Conservation (phyloP, 352 stramenopile species). For the Globisporangium nagaii region DNA sequence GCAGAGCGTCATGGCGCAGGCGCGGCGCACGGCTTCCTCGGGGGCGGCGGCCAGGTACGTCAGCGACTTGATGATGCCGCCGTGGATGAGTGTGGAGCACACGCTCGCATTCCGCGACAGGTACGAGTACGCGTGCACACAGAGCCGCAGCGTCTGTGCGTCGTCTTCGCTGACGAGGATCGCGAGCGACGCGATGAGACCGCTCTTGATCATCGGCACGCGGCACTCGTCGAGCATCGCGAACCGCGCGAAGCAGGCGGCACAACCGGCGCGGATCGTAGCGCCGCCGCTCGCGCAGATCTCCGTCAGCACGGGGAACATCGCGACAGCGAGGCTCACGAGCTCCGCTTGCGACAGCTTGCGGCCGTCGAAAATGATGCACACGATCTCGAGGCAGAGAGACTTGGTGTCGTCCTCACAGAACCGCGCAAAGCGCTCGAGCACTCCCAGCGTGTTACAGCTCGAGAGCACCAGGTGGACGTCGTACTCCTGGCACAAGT, state of each 20-base stretch:
- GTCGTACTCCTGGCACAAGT: conserved; percentile 56
- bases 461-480: conserved; percentile 39
- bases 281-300: conserved; percentile 26
- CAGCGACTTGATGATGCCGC: conserved; percentile 68
- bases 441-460: conserved; percentile 21
- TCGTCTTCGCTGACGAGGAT: conserved; percentile 48
- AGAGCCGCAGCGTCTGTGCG: conserved; percentile 47
- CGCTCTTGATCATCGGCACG: conserved; percentile 37
- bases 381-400: conserved; percentile 63
- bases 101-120: conserved; percentile 43
- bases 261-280: conserved; percentile 34
- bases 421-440: conserved; percentile 31
- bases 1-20: conserved; percentile 87
- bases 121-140: conserved; percentile 61
- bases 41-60: conserved; percentile 58
- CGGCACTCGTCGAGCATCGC: conserved; percentile 52
- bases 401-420: conserved; percentile 29
- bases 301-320: conserved; percentile 39
- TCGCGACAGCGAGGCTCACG: conserved; percentile 25
- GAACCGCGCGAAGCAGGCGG: conserved; percentile 66
- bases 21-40: conserved; percentile 60
- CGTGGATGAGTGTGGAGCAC: conserved; percentile 40
- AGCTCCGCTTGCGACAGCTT: conserved; percentile 34
- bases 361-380: conserved; percentile 54
- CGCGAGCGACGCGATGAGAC: conserved; percentile 41